Base-by-base conservation (phyloP, 176 grass and related monocot genomes). In the Puccinellia tenuiflora region DNA sequence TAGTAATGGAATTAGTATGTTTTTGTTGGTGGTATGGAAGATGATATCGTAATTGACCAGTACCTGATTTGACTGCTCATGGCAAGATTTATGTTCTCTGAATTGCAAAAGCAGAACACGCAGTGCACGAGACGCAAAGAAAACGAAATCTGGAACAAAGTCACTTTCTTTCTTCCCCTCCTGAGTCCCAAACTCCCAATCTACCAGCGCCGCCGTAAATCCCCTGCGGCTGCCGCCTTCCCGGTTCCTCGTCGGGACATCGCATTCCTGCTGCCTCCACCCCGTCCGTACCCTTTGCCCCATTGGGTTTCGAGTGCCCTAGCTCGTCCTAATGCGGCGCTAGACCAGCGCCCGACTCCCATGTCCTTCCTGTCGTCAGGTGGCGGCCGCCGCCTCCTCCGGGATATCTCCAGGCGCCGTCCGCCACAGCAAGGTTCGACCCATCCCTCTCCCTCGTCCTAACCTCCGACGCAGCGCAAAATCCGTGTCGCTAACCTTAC, bases 271-370 rank as follows among this genome's bases (percentile, higher is more conserved):
- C 52, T 22, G 52, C n/a, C 20, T 3, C 21, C 53, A 24, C 3
- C 53, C 53, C 53, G 21, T 56, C 53, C 8, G 53, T 21, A 56
- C 21, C n/a, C 53, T 56, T 56, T n/a, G 6, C 53, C 48, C 53
- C 21, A 56, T 24, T 24, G 53, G 20, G 51, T n/a, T n/a, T 54
- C 7, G 20, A 54, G 25, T 28, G 3, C 59, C 60, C 60, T 33
- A 30, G 88, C 66, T 94, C 85, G 92, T 86, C 59, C 26, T 8
- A 91, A 88, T 86, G 26, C 86, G 11, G 17, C 55, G 16, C 33
- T 87, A 80, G 83, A 50, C 60, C 21, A 18, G 16, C 64, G 22
- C 65, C n/a, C n/a, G 66, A 69, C 3, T 73, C 79, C 79, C 56
- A 86, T 90, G 88, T 73, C 84, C 79, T 83, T 83, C 66, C 47